Evolutionary conservation across 352 stramenopile genomes (phyloP), one percentile per base, ranked within the genome.

Genomic region (Proteromonas lacertae): DNA sequence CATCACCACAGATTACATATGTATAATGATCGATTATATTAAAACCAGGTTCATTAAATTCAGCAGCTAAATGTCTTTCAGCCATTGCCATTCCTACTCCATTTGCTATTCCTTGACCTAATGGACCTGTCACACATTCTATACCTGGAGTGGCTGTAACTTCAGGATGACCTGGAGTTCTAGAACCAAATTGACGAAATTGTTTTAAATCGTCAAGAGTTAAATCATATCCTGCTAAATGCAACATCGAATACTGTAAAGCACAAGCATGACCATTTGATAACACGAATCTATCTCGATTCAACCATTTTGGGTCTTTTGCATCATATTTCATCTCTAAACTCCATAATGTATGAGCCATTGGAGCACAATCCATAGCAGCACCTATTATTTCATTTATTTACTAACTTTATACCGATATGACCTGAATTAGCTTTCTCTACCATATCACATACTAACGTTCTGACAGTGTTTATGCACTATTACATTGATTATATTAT

Each of bases 1-100:
- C 86, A 51, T 98, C 86, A 38, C 86, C 84, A 51, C 80, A 95
- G 52, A 98, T 92, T 16, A 93, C 82, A 53, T 81, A 98, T 44
- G 83, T 95, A 61, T 80, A 90, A 61, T 93, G 82, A 56, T 95
- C 74, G 41, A 98, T 72, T 28, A 95, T 60, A 42, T 79, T 56
- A 41, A 76, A 66, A 19, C 56, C 67, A 32, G 88, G 70, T 42
- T 80, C 78, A 65, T 96, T 96, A 65, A 92, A 96, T 42, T 64
- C 67, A 17, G 82, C 79, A n/a, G 77, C 82, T 32, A 98, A 53
- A 56, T 96, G 77, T 47, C 73, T 76, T 60, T 93, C 78, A 1
- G 79, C 83, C 43, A 96, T 90, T 34, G 84, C 83, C 34, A 96
- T 59, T 39, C 80, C 86, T 25, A 96, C 82, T 8, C 80, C 81